A percentile compares a stretch with the other conserved stretches of the same genome.
Conservation (phyloP, 2,329 filamentous ascomycete species). For the Calonectria hongkongensis region DNA sequence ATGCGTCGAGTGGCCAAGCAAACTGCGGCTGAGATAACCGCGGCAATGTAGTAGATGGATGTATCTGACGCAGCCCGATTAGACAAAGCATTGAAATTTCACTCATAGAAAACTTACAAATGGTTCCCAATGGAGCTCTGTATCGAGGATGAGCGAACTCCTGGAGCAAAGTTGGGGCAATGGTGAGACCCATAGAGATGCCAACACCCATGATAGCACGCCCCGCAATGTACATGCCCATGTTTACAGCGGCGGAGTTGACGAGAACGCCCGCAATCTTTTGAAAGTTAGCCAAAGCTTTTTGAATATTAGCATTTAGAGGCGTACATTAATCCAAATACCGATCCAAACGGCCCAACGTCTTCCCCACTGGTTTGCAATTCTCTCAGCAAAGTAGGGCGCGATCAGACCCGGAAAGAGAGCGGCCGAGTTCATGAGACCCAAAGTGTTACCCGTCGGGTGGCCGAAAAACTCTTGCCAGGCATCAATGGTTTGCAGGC, state of each 20-base stretch:
- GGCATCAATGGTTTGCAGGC: constrained; percentile 6
- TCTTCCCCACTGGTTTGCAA: constrained; percentile 7
- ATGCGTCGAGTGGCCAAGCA: constrained; percentile 10
- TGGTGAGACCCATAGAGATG: constrained; percentile 21
- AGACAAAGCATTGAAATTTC: neutral
- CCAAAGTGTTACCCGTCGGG: neutral
- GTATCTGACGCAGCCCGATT: neutral
- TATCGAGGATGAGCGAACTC: constrained; percentile 11
- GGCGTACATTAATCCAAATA: constrained; percentile 12
- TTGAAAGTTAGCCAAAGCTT: neutral
- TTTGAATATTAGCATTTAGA: too few species aligned
- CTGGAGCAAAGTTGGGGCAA: constrained; percentile 16
- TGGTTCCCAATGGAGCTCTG: constrained; percentile 10
- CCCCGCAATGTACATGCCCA: constrained; percentile 17
- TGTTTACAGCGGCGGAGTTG: neutral
- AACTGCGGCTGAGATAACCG: neutral
- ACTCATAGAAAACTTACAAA: neutral
- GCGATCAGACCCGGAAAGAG: neutral
- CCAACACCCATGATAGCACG: constrained; percentile 19
- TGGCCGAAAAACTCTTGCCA: constrained; percentile 25
- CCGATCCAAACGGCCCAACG: constrained; percentile 20
- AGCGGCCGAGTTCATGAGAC: constrained; percentile 16
- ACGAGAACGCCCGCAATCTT: constrained; percentile 14
- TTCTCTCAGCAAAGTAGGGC: constrained; percentile 6
- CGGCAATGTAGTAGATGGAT: constrained; percentile 6